Base-by-base conservation (phyloP, 352 stramenopile genomes). In the Globisporangium echinulatum region DNA sequence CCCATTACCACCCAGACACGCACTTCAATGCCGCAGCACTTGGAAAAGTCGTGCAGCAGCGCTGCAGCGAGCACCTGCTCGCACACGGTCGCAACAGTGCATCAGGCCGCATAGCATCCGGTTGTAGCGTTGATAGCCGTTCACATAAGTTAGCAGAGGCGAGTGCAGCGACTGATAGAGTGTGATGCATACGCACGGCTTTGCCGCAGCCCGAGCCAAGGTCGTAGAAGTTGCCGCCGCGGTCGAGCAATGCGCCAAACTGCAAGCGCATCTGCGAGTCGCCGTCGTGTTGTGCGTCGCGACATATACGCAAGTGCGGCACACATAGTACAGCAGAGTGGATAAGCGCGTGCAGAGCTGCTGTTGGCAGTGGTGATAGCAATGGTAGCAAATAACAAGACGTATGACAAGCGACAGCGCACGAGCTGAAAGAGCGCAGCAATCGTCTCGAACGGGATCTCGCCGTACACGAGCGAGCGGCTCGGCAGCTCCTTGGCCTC, bases 151-250 rank as follows among this genome's bases (percentile, higher is more conserved):
- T 11, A 19, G 48, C 11, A 17, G 11, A 2, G 6, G 25, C 49
- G 10, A 33, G 8, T 3, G 17, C 15, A 46, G 11, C 19, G 19
- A 25, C 19, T 25, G 19, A 25, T 25, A 25, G 19, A 25, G 19
- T 2, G 19, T 25, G 19, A 25, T 25, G 19, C 19, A 44, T 0
- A 65, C 75, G 43, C 59, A 88, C 78, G 59, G 86, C 78, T 88
- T 88, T 88, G 60, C 78, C 78, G 52, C 78, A 88, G 14, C 78
- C 78, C 9, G 78, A 88, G 49, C 78, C 78, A 17, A 88, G 77
- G 47, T 88, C 78, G 63, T 88, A 88, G 56, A 88, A 88, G 46
- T 78, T 82, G 19, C 78, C 78, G 49, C 78, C 74, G 57, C 75
- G 75, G 51, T 88, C 78, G 51, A 88, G 65, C 51, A 88, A 51